Percentiles rank a stretch among this genome's conserved stretches.
These are phyloP conservation scores for Dimargaris verticillata DNA, from an alignment of 192 early-diverging fungal genomes.

Conservation along the genomic window DNA sequence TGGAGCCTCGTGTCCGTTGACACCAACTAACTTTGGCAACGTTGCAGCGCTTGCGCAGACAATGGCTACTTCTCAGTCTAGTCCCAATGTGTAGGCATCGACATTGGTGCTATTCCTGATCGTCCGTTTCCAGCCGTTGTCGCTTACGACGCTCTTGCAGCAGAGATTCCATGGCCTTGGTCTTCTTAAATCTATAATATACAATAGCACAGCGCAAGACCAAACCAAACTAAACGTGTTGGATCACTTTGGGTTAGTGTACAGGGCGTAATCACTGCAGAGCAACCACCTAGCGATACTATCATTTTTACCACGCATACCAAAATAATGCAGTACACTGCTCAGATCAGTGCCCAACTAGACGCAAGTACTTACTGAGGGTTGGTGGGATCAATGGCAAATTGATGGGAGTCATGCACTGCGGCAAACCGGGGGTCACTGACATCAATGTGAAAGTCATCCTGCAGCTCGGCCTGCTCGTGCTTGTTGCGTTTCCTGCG, in stretches of 20 bases:
- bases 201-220: not conserved
- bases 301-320: not conserved
- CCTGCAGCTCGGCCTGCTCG: conserved; percentile 35
- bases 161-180: conserved; percentile 58
- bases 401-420: conserved; percentile 63
- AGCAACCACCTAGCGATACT: no score
- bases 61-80: no score
- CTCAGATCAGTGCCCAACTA: not conserved
- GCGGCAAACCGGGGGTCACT: conserved; percentile 73
- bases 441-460: conserved; percentile 76
- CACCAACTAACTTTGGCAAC: no score
- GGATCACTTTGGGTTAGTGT: not conserved
- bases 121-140: conserved; percentile 5
- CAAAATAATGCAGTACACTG: not conserved
- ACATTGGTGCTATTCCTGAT: no score
- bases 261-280: not conserved
- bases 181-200: conserved; percentile 51
- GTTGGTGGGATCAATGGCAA: conserved; percentile 91
- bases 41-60: no score
- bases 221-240: not conserved
- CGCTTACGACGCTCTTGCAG: conserved; percentile 34
- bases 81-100: no score
- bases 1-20: no score
- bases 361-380: conserved; percentile 38
- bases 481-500: conserved; percentile 29